Evolutionary conservation across 306 rosid genomes (phyloP).

Genomic region (Albizia julibrissin): DNA sequence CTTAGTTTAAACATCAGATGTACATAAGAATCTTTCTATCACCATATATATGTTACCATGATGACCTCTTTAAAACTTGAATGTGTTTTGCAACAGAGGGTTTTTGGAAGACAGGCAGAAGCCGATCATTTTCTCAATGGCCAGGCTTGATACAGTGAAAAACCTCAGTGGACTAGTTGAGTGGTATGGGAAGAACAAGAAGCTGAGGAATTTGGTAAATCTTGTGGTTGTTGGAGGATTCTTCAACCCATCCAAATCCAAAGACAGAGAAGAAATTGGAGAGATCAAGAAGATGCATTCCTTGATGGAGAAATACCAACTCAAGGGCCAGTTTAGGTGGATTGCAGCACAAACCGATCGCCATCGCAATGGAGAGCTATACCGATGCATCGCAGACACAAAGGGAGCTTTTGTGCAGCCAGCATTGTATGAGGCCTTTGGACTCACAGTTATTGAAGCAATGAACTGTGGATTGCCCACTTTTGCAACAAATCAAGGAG

Average conservation of each 20-base stretch:
- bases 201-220: constrained; percentile 69
- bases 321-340: constrained; percentile 83
- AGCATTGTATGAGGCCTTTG: constrained; percentile 89
- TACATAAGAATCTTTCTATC: background rate
- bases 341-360: constrained; percentile 92
- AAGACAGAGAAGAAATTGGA: constrained; percentile 87
- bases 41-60: constrained; percentile 1
- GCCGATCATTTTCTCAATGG: constrained; percentile 96
- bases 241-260: constrained; percentile 82
- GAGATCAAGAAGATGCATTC: constrained; percentile 85
- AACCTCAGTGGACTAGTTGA: constrained; percentile 87
- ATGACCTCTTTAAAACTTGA: constrained; percentile 23
- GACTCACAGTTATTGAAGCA: constrained; percentile 93
- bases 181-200: constrained; percentile 80
- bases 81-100: constrained; percentile 65
- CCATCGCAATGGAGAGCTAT: constrained; percentile 75
- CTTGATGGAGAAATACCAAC: constrained; percentile 64
- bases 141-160: constrained; percentile 88
- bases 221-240: constrained; percentile 92
- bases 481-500: constrained; percentile 93
- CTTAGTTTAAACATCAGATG: background rate
- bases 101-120: constrained; percentile 76
- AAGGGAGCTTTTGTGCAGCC: constrained; percentile 98
- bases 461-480: constrained; percentile 96
- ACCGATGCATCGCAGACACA: constrained; percentile 78